A percentile compares a stretch with the other conserved stretches of the same genome.
Evolutionary conservation across 129 eudicot species (phyloP).

Genomic region (Pittosporum tobira): DNA sequence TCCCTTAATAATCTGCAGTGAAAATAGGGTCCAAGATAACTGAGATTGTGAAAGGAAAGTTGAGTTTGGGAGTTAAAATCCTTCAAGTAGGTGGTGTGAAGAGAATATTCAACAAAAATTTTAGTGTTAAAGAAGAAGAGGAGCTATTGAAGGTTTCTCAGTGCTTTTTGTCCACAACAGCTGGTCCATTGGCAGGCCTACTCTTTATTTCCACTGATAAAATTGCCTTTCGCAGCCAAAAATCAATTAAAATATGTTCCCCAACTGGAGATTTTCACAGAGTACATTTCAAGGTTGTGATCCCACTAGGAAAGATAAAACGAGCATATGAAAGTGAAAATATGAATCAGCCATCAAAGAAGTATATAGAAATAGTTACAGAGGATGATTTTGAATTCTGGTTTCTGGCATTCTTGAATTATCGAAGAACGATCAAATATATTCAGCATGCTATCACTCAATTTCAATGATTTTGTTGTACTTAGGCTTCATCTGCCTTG

Average conservation of each 20-base stretch:
- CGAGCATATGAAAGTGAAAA: conserved; percentile 14
- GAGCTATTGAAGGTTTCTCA: conserved; percentile 27
- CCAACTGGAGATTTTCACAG: conserved; percentile 5
- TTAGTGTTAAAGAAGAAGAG: conserved; percentile 20
- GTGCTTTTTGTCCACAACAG: conserved; percentile 33
- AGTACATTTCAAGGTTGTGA: conserved; percentile 18
- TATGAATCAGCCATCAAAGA: conserved; percentile 18
- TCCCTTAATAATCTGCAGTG: not conserved
- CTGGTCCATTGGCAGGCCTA: conserved; percentile 34
- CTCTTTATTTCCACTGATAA: conserved; percentile 24
- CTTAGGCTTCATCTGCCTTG: conserved; percentile 8
- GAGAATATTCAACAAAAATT: conserved; percentile 17
- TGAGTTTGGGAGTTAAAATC: conserved; percentile 26
- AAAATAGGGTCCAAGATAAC: conserved; percentile 19
- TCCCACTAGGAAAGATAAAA: conserved; percentile 19
- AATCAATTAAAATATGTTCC: conserved; percentile 11
- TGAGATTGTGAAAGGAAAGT: conserved; percentile 23
- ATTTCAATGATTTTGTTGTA: not conserved
- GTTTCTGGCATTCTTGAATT: conserved; percentile 18
- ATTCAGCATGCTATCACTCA: conserved; percentile 11
- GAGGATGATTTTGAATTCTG: conserved; percentile 35
- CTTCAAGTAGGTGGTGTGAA: conserved; percentile 20
- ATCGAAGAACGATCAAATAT: conserved; percentile 14
- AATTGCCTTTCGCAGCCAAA: conserved; percentile 20
- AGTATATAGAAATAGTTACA: conserved; percentile 28